These are phyloP conservation scores for Pseudogymnoascus sp. DNA, from an alignment of 2,329 filamentous ascomycete genomes.

Conservation along the genomic window DNA sequence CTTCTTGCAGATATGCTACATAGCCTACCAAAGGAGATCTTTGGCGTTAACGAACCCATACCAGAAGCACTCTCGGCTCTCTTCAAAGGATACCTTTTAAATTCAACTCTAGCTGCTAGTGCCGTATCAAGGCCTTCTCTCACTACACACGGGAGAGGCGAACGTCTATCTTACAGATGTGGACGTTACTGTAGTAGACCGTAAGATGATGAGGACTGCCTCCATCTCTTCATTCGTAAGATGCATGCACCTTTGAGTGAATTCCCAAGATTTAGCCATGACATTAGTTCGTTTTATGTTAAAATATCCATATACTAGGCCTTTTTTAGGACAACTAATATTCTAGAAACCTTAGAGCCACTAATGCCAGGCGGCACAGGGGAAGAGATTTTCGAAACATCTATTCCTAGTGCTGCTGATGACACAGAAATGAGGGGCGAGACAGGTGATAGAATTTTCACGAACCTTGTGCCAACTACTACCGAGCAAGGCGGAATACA, in stretches of 20 bases:
- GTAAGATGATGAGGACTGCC: conserved; percentile 10
- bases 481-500: not conserved
- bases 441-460: not conserved
- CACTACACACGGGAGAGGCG: conserved; percentile 7
- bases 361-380: not conserved
- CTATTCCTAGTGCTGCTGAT: not conserved
- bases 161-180: conserved; percentile 11
- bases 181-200: conserved; percentile 1
- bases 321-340: conserved; percentile 11
- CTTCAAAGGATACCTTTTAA: not conserved
- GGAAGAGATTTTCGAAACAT: not conserved
- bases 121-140: conserved; percentile 8
- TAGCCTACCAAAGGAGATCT: not conserved
- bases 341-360: not conserved
- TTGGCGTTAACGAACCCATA: not conserved
- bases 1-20: not conserved
- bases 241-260: conserved; percentile 12
- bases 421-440: not conserved
- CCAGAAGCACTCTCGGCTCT: not conserved
- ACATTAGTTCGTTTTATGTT: conserved; percentile 17
- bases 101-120: not conserved
- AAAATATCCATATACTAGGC: conserved; percentile 13
- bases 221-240: conserved; percentile 15
- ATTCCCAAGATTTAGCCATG: conserved; percentile 10
- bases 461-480: not conserved